Conservation (phyloP, 108 stramenopile genomes). For the Pelagomonas calceolata region DNA sequence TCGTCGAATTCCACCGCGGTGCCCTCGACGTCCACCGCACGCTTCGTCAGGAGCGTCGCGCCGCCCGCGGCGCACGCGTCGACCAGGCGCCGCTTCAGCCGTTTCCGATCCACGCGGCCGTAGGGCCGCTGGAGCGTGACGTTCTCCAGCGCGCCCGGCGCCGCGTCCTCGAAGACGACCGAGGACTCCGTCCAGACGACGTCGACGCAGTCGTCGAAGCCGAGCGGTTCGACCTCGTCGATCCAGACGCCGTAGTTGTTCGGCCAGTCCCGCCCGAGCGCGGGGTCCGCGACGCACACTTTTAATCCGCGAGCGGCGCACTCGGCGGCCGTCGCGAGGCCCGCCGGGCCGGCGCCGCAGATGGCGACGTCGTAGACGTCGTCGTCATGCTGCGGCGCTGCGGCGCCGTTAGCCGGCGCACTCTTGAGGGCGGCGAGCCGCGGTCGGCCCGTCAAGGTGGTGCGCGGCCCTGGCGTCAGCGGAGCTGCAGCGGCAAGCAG, state of each 20-base stretch:
- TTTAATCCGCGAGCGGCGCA: not conserved
- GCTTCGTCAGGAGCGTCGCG: no score
- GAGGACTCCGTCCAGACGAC: conserved; percentile 5
- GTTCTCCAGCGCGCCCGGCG: not conserved
- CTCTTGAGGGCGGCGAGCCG: no score
- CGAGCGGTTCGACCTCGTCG: conserved; percentile 13
- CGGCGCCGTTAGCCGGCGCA: no score
- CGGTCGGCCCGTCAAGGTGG: no score
- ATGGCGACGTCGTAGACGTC: conserved; percentile 8
- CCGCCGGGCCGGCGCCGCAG: conserved; percentile 16
- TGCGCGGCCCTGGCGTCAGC: no score
- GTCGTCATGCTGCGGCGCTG: no score
- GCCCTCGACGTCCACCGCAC: conserved; percentile 3
- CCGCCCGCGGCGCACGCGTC: conserved; percentile 7
- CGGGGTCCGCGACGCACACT: conserved; percentile 9
- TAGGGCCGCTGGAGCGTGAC: conserved; percentile 7
- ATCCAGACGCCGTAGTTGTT: conserved; percentile 24
- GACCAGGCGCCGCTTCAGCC: conserved; percentile 9
- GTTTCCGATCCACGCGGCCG: conserved; percentile 14
- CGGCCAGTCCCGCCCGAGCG: conserved; percentile 10
- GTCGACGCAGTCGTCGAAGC: conserved; percentile 16
- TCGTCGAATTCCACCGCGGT: not conserved
- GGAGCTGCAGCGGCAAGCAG: no score
- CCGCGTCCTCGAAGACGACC: conserved; percentile 14
- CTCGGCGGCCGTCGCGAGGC: conserved; percentile 2